Conservation (phyloP, 352 stramenopile genomes). For the Phytophthora hibernalis region DNA sequence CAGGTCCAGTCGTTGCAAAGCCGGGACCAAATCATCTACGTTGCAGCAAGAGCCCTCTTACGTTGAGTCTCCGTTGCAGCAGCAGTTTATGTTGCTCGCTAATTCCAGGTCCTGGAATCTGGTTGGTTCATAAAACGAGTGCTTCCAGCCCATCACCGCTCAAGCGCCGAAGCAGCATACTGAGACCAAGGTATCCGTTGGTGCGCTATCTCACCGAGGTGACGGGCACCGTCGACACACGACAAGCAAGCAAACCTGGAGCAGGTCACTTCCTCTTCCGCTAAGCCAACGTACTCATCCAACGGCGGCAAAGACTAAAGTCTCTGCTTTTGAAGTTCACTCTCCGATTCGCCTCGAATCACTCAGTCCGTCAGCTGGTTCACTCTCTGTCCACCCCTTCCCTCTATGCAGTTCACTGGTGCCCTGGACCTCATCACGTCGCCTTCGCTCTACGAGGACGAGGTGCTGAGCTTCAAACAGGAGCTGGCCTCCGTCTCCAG, state of each 20-base stretch:
- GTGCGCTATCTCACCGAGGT: constrained; percentile 1
- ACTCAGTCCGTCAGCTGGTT: constrained; percentile 3
- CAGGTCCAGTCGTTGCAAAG: background rate
- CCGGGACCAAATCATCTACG: background rate
- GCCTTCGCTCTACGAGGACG: constrained; percentile 35
- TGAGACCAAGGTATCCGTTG: constrained; percentile 1
- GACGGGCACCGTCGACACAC: constrained; percentile 23
- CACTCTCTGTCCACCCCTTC: background rate
- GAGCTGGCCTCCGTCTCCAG: constrained; percentile 33
- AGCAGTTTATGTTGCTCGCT: background rate
- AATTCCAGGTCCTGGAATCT: constrained; percentile 5
- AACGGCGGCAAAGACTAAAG: constrained; percentile 27
- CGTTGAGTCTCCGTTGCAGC: background rate
- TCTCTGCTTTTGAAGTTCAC: constrained; percentile 14
- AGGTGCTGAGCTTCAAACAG: constrained; percentile 38
- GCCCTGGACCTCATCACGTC: constrained; percentile 27
- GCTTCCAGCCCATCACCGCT: background rate
- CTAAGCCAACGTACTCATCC: constrained; percentile 8
- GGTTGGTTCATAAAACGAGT: background rate
- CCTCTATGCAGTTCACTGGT: constrained; percentile 29
- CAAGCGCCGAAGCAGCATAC: constrained; percentile 14
- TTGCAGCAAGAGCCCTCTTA: background rate
- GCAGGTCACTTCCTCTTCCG: constrained; percentile 12
- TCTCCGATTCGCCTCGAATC: constrained; percentile 26
- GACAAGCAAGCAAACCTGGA: constrained; percentile 30